Evolutionary conservation across 2,329 filamentous ascomycete genomes (phyloP), one percentile per base, ranked within the genome.

Genomic region (Claviceps sp.): DNA sequence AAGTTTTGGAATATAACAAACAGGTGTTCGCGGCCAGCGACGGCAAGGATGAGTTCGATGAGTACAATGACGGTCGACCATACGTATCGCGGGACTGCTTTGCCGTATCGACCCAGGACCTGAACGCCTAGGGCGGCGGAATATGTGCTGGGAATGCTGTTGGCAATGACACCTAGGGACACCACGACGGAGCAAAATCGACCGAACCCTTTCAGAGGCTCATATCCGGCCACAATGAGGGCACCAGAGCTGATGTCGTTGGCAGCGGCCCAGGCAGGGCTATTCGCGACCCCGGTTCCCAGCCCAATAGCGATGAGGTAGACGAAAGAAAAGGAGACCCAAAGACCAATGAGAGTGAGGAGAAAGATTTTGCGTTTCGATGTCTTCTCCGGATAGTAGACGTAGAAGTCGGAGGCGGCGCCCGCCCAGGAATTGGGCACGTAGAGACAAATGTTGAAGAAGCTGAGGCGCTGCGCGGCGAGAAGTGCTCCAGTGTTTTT

Each of bases 341-440:
- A 77, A 14, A 93, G 72, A 9, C 87, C 87, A 24, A 71, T 63
- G 64, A 82, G 86, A 34, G 85, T 86, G 62, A 80, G 81, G 54
- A 78, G 59, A 66, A 90, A 91, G 55, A 89, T 73, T 55, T 81
- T 80, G 43, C 64, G 64, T 22, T 79, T 75, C 34, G 77, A 76
- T 42, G 80, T 79, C 24, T 67, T 72, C 2, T 73, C 70, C 0
- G 85, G 85, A 60, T 89, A 86, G 66, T 90, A 90, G 49, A 88
- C 84, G 22, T 84, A 88, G 65, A 89, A 91, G 62, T 91, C 86
- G 8, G 85, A 82, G 0, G 86, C 85, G 54, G 83, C 86, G 6
- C 77, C 77, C 1, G 83, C 81, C 86, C 87, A 93, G 0, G 63
- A 65, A 40, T 64, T 65, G 20, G 64, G 62, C 4, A 64, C 57